Percentiles rank a stretch among this genome's conserved stretches.
Evolutionary conservation across 169 alveolate genomes (phyloP).

Genomic region (Plasmodium relictum): DNA sequence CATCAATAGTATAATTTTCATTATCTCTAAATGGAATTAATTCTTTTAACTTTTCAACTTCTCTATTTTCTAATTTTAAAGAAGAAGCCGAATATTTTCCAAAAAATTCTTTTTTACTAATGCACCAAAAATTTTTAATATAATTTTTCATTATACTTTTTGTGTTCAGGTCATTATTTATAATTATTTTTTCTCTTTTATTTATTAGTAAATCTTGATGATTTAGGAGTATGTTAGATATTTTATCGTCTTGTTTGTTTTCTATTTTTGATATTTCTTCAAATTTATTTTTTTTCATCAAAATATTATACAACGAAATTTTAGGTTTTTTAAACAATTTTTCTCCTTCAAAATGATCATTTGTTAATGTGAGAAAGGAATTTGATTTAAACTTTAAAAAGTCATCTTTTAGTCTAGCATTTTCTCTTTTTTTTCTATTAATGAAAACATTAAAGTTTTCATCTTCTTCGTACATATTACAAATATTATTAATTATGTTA

Average conservation of each 20-base stretch:
- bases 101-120: conserved; percentile 38
- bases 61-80: conserved; percentile 6
- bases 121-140: conserved; percentile 43
- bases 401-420: neutral
- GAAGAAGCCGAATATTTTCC: conserved; percentile 26
- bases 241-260: neutral
- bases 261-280: neutral
- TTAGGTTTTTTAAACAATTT: conserved; percentile 57
- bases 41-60: conserved; percentile 67
- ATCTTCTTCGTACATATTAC: conserved; percentile 29
- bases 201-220: conserved; percentile 70
- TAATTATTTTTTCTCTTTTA: conserved; percentile 52
- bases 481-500: conserved; percentile 26
- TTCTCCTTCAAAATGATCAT: conserved; percentile 68
- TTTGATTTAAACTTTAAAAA: neutral
- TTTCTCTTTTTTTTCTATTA: neutral
- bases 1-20: conserved; percentile 9
- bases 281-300: neutral
- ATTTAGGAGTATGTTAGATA: conserved; percentile 12
- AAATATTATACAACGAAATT: neutral
- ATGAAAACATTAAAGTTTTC: neutral
- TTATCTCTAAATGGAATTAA: neutral
- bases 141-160: conserved; percentile 13
- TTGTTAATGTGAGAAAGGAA: neutral
- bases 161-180: conserved; percentile 19